Percentiles rank a stretch among this genome's conserved stretches.
Evolutionary conservation across 345 rosid species (phyloP).

Genomic region (Lepidium africanum): DNA sequence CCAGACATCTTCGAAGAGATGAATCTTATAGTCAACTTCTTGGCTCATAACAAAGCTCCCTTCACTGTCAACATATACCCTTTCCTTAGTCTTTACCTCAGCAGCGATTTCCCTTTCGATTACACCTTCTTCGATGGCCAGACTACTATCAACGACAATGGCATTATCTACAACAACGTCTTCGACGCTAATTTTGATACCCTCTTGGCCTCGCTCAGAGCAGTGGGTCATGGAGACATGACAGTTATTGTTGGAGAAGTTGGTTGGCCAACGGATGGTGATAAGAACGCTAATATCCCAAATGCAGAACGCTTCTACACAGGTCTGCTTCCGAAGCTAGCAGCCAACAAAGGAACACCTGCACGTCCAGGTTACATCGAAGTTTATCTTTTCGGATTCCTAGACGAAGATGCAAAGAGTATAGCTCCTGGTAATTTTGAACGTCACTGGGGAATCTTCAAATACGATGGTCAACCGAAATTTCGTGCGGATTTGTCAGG

Average conservation of each 20-base stretch:
- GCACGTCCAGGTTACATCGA: slow-evolving; percentile 52
- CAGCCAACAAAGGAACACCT: slow-evolving; percentile 61
- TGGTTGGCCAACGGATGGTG: slow-evolving; percentile 97
- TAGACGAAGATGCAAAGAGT: slow-evolving; percentile 87
- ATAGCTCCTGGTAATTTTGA: slow-evolving; percentile 83
- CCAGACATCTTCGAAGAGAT: slow-evolving; percentile 44
- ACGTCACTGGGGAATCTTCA: slow-evolving; percentile 89
- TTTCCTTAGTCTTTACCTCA: slow-evolving; percentile 76
- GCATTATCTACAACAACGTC: slow-evolving; percentile 65
- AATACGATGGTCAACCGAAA: slow-evolving; percentile 81
- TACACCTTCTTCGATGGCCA: slow-evolving; percentile 84
- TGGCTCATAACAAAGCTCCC: slow-evolving; percentile 65
- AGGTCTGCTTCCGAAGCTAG: slow-evolving; percentile 59
- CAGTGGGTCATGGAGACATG: slow-evolving; percentile 51
- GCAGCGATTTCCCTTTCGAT: slow-evolving; percentile 62
- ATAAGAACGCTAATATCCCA: slow-evolving; percentile 58
- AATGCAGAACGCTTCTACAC: slow-evolving; percentile 64
- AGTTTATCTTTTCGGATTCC: slow-evolving; percentile 62
- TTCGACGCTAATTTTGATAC: slow-evolving; percentile 91
- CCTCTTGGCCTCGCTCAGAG: slow-evolving; percentile 58
- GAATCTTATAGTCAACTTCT: slow-evolving; percentile 67
- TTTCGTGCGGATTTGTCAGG: slow-evolving; percentile 61
- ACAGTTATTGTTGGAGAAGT: slow-evolving; percentile 69
- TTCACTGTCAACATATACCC: slow-evolving; percentile 91
- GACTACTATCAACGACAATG: slow-evolving; percentile 41